Conservation (phyloP, 2,329 filamentous ascomycete species). For the Penicillium sp. region DNA sequence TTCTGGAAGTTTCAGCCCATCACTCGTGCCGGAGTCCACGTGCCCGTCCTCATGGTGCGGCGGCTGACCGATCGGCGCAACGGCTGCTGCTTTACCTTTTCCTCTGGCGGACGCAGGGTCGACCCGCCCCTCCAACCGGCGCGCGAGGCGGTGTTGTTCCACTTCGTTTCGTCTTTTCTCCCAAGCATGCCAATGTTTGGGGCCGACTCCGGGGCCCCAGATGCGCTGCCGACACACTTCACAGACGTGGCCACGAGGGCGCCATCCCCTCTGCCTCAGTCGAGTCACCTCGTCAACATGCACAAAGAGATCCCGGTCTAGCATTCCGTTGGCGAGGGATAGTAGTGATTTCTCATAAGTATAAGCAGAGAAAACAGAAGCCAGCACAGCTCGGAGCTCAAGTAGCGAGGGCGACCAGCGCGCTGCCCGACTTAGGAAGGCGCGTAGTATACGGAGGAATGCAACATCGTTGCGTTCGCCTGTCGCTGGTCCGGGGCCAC, state of each 20-base stretch:
- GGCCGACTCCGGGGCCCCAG: conserved; percentile 86
- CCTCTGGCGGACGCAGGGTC: conserved; percentile 37
- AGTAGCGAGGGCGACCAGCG: conserved; percentile 82
- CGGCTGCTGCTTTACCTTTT: conserved; percentile 46
- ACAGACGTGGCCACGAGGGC: conserved; percentile 83
- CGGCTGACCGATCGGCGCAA: conserved; percentile 25
- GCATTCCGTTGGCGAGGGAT: conserved; percentile 78
- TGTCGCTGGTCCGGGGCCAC: conserved; percentile 35
- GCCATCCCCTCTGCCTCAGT: conserved; percentile 84
- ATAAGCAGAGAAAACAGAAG: conserved; percentile 92
- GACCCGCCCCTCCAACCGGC: conserved; percentile 33
- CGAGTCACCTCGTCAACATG: conserved; percentile 76
- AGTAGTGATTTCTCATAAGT: conserved; percentile 93
- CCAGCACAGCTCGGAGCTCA: conserved; percentile 81
- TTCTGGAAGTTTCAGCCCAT: conserved; percentile 3
- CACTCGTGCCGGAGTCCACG: conserved; percentile 21
- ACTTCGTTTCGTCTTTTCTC: conserved; percentile 59
- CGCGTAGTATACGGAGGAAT: conserved; percentile 86
- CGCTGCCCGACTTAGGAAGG: conserved; percentile 84
- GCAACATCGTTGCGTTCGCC: conserved; percentile 63
- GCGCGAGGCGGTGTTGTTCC: conserved; percentile 35
- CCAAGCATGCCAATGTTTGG: conserved; percentile 81
- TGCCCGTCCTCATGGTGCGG: conserved; percentile 22
- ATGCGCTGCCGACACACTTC: conserved; percentile 81
- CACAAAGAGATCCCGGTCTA: conserved; percentile 87